Base-by-base conservation (phyloP, 106 monocot genomes). In the Narthecium ossifragum region DNA sequence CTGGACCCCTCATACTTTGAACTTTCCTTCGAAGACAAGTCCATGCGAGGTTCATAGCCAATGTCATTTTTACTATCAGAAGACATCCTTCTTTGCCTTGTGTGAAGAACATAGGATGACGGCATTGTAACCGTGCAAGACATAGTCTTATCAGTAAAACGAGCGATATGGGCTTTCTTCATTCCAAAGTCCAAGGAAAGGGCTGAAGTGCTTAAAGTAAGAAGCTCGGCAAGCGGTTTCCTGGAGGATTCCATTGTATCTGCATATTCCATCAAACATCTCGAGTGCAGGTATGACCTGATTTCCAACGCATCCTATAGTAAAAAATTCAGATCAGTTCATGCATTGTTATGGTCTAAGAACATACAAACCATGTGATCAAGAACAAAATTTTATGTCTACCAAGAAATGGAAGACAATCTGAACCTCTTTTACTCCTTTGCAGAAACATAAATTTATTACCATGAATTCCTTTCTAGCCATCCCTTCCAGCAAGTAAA, bases 271-370 rank as follows among this genome's bases (percentile, higher is more conserved):
- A 78, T 78, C 43, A 78, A 50, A 10, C 57, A 65, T 21, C 78
- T 45, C 26, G 67, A 57, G 27, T 78, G 78, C 8, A 78, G 60
- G 67, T 78, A 72, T 67, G 72, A 66, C 34, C 78, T 78, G 31
- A 78, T 34, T 48, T 78, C 78, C 55, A 78, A 30, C 40, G 69
- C 68, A 51, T 75, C 57, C 75, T 75, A 55, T 6, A 61, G n/a
- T n/a, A n/a, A n/a, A n/a, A n/a, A n/a, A n/a, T n/a, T n/a, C n/a
- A n/a, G n/a, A n/a, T n/a, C n/a, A n/a, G n/a, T n/a, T n/a, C n/a
- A n/a, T n/a, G n/a, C n/a, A n/a, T n/a, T n/a, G n/a, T n/a, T n/a
- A n/a, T n/a, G n/a, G n/a, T n/a, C n/a, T n/a, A n/a, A n/a, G n/a
- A n/a, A n/a, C n/a, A n/a, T n/a, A n/a, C n/a, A n/a, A n/a, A n/a